Evolutionary conservation across 2,329 filamentous ascomycete genomes (phyloP), one percentile per base, ranked within the genome.

Genomic region (Diaporthe velutina): DNA sequence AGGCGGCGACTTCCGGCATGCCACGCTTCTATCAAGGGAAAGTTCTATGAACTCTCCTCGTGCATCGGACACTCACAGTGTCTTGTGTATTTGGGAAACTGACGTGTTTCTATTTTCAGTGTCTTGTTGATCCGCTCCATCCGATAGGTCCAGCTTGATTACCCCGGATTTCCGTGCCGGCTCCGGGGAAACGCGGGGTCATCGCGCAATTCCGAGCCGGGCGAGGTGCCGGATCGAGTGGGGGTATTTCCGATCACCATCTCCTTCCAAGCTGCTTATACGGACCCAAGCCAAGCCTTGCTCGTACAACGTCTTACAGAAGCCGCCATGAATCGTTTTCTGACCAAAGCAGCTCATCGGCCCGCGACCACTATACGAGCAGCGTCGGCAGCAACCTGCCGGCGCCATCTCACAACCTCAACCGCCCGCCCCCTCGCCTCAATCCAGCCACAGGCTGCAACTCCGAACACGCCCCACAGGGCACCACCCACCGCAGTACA

Each of bases 401-500:
- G 28, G 25, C 71, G 64, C 8, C n/a, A 25, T 19, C 40, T 75
- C 30, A 66, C 55, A 30, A 73, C 57, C 17, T 73, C 74, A 35
- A 42, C 28, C 17, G 6, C 30, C 13, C 71, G 48, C 15, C 33
- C 71, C 12, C 64, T 58, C 15, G 74, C 71, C 74, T 70, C 74
- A 5, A 55, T 73, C 64, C 64, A 50, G n/a, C 48, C 17, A 30
- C 55, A 66, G 38, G 4, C 22, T 4, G 17, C 71, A 40, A 28
- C 38, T 19, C 48, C 25, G 33, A 28, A 13, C 4, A 38, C 71
- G 12, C 40, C 66, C 10, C 54, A 73, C 45, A 72, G 71, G 2
- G 74, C 74, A 19, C 71, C 74, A 13, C 75, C 75, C 2, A 71
- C 70, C 17, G 73, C 73, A 58, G 75, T 76, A 35, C 75, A 76